Conservation (phyloP, 371 early-diverging fungal species). For the Mortierella polycephala region DNA sequence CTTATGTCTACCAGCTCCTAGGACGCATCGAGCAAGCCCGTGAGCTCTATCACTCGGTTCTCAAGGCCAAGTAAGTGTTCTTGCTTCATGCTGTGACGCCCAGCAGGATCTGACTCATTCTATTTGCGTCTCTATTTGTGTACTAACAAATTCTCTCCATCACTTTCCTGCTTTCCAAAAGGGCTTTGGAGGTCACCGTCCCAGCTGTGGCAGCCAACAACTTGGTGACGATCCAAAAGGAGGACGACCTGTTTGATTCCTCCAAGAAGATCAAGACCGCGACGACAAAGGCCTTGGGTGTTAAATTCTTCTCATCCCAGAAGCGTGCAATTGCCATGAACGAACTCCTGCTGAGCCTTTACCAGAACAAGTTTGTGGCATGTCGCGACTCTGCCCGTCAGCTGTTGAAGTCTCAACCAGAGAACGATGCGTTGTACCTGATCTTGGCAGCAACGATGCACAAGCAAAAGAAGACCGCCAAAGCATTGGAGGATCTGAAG, state of each 20-base stretch:
- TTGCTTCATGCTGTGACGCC: not conserved
- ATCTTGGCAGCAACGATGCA: conserved; percentile 69
- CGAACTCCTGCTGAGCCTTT: conserved; percentile 70
- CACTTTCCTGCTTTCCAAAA: conserved; percentile 7
- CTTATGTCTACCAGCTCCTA: conserved; percentile 76
- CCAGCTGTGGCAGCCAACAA: conserved; percentile 79
- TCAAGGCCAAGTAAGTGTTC: conserved; percentile 66
- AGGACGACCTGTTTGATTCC: conserved; percentile 69
- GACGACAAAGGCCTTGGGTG: conserved; percentile 64
- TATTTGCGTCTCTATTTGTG: not conserved
- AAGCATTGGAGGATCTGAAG: conserved; percentile 70
- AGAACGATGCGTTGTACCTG: conserved; percentile 68
- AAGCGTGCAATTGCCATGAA: conserved; percentile 76
- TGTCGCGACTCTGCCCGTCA: conserved; percentile 65
- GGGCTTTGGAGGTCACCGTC: conserved; percentile 62
- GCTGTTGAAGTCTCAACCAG: conserved; percentile 68
- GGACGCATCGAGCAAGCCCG: conserved; percentile 68
- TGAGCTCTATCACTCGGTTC: conserved; percentile 70
- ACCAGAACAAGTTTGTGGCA: conserved; percentile 74
- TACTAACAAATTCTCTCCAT: not conserved
- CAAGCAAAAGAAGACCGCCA: conserved; percentile 64
- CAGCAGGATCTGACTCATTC: not conserved
- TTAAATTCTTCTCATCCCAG: conserved; percentile 71
- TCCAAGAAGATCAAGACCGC: conserved; percentile 68
- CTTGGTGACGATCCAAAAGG: conserved; percentile 65